Base-by-base conservation (phyloP, 352 stramenopile species). In the Phytophthora syringae region DNA sequence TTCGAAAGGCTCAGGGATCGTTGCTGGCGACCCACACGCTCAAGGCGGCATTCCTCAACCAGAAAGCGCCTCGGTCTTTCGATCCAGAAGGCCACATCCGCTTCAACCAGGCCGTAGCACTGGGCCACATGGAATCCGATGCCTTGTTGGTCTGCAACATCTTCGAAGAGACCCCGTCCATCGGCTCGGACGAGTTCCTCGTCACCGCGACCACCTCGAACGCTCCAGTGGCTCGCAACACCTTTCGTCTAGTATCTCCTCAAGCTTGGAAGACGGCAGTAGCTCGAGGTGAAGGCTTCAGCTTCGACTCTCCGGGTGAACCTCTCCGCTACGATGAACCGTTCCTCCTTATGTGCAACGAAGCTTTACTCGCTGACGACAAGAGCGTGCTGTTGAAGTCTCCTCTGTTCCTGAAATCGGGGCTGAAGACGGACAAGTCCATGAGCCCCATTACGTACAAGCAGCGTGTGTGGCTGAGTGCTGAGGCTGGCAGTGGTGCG, bases 391-490 rank as follows among this genome's bases (percentile, higher is more conserved):
- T 93, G 21, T 52, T 93, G 5, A 84, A 82, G 44, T 74, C 86
- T 42, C 77, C 85, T 40, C 81, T 95, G 24, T 93, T 94, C 43
- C 79, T 95, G 57, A 92, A 93, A 70, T 93, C 88, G 0, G 82
- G 75, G 5, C 67, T 95, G 55, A 95, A 95, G 69, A 90, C 70
- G 6, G 88, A 95, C 55, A 70, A 74, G 21, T 92, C 80, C 20
- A 94, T 94, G 84, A 95, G 88, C 30, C 84, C 88, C n/a, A 89
- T 95, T 52, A 87, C 86, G 56, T 93, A 92, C 67, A 89, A 93
- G 52, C 88, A 94, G 65, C 84, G 82, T 22, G 80, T 94, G 42
- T 93, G 80, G 79, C 34, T 93, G 32, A 82, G 76, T 39, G 48
- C 77, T 10, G 84, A 87, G 15, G 67, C 75, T 11, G 88, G 94